phyloP scores from a whole-genome alignment of 345 rosid species.

The Sisymbrium altissimum region DNA sequence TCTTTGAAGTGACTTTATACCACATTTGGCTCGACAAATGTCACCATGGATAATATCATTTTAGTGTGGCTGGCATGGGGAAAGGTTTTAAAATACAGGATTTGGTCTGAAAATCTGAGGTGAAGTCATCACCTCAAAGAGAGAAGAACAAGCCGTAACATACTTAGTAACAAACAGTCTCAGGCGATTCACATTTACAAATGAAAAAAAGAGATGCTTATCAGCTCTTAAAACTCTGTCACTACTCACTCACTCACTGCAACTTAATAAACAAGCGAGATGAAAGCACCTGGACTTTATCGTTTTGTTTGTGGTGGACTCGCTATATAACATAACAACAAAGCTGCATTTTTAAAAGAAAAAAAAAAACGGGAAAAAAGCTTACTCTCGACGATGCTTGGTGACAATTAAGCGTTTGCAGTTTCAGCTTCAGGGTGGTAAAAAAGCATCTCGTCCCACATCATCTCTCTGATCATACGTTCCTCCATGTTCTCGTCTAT shows the following conservation, averaged over 20 bases:
- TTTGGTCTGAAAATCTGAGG: not conserved
- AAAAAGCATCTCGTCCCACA: slow-evolving; percentile 76
- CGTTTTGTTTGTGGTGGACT: not conserved
- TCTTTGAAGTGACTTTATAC: too few species aligned
- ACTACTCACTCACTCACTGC: slow-evolving; percentile 28
- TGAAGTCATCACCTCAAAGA: slow-evolving; percentile 1
- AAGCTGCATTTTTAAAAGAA: slow-evolving; percentile 9
- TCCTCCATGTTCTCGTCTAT: slow-evolving; percentile 62
- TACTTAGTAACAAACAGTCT: slow-evolving; percentile 24
- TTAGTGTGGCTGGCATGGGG: too few species aligned
- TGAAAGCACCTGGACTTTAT: slow-evolving; percentile 7
- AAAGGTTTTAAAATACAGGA: not conserved
- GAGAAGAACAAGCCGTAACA: slow-evolving; percentile 6
- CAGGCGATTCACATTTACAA: slow-evolving; percentile 15
- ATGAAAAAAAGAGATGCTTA: slow-evolving; percentile 4
- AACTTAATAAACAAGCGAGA: slow-evolving; percentile 15
- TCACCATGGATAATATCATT: too few species aligned
- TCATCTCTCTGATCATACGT: slow-evolving; percentile 61
- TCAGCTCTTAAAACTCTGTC: slow-evolving; percentile 20
- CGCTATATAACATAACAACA: slow-evolving; percentile 20
- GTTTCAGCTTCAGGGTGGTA: slow-evolving; percentile 65
- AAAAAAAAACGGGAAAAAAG: not conserved
- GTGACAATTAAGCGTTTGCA: slow-evolving; percentile 28
- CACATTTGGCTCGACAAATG: too few species aligned
- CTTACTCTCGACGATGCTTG: slow-evolving; percentile 12